Percentiles rank a stretch among this genome's conserved stretches.
Evolutionary conservation across 768 basidiomycete species (phyloP).

Genomic region (Russula sp.): DNA sequence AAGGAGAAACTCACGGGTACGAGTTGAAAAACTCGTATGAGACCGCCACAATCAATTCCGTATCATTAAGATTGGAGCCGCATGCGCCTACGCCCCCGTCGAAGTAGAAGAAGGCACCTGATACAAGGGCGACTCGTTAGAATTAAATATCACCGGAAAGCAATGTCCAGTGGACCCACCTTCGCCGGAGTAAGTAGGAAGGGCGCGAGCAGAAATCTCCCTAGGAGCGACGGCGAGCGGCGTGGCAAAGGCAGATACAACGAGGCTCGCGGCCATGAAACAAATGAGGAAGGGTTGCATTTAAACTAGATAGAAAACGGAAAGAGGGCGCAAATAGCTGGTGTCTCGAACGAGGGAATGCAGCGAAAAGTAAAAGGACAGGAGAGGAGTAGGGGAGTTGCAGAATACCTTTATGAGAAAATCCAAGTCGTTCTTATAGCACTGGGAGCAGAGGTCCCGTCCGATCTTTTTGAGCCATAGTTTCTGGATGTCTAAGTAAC

Average conservation of each 20-base stretch:
- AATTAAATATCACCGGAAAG: background rate
- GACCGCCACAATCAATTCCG: conserved; percentile 51
- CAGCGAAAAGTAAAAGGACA: conserved; percentile 14
- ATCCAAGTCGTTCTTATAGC: background rate
- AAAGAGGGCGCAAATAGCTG: conserved; percentile 19
- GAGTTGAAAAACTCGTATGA: conserved; percentile 48
- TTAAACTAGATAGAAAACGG: background rate
- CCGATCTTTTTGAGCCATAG: background rate
- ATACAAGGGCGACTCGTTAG: background rate
- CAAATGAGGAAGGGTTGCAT: conserved; percentile 34
- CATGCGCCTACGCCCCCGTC: conserved; percentile 65
- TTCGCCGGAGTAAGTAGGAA: conserved; percentile 42
- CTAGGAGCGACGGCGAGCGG: background rate
- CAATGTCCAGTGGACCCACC: conserved; percentile 27
- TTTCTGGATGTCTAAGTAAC: background rate
- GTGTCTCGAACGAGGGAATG: conserved; percentile 1
- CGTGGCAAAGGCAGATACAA: conserved; percentile 14
- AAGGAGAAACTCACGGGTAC: conserved; percentile 43
- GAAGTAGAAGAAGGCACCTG: conserved; percentile 49
- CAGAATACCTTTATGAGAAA: background rate
- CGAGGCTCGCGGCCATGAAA: conserved; percentile 38
- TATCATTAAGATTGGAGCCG: conserved; percentile 47
- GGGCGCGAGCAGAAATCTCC: conserved; percentile 11
- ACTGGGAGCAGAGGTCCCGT: background rate
- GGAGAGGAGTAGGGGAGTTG: conserved; percentile 8